phyloP scores from a whole-genome alignment of 139 green algal genomes.

The Deuterostichococcus epilithicus region DNA sequence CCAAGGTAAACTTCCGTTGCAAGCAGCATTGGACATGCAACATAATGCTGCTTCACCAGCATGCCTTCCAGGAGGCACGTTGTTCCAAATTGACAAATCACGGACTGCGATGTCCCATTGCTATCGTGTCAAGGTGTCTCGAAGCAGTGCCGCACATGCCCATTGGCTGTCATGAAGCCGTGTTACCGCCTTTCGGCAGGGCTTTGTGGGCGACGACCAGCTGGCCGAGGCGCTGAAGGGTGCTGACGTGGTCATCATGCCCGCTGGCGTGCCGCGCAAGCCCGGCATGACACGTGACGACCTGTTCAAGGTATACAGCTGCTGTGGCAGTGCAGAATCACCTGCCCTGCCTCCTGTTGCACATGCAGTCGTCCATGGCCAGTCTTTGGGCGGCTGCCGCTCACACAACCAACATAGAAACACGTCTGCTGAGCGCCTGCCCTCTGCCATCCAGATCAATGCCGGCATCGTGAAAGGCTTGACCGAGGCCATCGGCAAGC shows the following conservation, averaged over 20 bases:
- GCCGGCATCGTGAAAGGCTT: conserved; percentile 92
- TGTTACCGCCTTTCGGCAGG: no score
- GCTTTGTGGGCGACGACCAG: conserved; percentile 64
- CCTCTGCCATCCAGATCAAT: conserved; percentile 62
- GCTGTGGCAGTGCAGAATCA: background rate
- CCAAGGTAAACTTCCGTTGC: conserved; percentile 46
- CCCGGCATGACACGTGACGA: conserved; percentile 99
- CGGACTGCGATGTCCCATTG: no score
- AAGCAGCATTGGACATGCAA: no score
- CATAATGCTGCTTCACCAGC: no score
- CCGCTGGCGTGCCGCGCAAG: conserved; percentile 94
- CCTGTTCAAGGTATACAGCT: conserved; percentile 85
- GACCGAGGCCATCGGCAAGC: conserved; percentile 77
- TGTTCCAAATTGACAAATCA: no score
- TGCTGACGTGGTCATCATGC: conserved; percentile 84
- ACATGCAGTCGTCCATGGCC: background rate
- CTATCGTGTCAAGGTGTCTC: no score
- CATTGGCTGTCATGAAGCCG: no score
- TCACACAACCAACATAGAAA: background rate
- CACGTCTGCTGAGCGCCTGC: background rate
- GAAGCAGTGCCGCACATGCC: no score
- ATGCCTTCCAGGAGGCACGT: no score
- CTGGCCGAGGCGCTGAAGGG: conserved; percentile 69
- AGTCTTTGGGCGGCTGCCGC: background rate
- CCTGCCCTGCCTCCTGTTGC: background rate